A percentile compares a stretch with the other conserved stretches of the same genome.
phyloP scores from a whole-genome alignment of 1,139 yeast genomes.

The Taphrina deformans region DNA sequence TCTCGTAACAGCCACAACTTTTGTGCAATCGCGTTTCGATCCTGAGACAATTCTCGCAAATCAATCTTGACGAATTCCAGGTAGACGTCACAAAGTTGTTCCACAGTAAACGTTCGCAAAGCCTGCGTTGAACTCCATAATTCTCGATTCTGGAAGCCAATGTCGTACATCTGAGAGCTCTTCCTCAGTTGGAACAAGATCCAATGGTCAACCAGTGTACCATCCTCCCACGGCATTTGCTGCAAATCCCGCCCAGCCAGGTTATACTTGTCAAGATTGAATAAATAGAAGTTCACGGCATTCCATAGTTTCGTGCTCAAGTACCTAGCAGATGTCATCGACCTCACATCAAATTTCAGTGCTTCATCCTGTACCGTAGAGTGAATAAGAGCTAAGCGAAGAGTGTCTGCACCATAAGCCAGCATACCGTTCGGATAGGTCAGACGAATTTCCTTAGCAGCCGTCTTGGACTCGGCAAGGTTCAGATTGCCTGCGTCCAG shows the following conservation, averaged over 20 bases:
- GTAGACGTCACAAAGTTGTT: conserved; percentile 93
- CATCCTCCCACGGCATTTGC: conserved; percentile 66
- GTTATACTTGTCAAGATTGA: neutral
- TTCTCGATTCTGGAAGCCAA: conserved; percentile 75
- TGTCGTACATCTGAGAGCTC: conserved; percentile 65
- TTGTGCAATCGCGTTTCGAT: conserved; percentile 63
- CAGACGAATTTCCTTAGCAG: neutral
- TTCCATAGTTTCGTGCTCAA: conserved; percentile 36
- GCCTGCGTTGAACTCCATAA: conserved; percentile 84
- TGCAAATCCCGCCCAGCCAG: neutral
- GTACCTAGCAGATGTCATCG: conserved; percentile 28
- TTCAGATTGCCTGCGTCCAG: conserved; percentile 18
- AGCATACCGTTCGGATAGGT: conserved; percentile 30
- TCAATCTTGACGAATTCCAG: conserved; percentile 93
- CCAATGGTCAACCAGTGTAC: conserved; percentile 93
- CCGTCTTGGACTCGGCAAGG: neutral
- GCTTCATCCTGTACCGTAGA: conserved; percentile 33
- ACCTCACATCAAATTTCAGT: conserved; percentile 29
- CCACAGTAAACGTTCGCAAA: conserved; percentile 88
- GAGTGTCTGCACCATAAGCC: conserved; percentile 34
- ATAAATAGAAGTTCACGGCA: conserved; percentile 29
- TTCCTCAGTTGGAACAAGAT: conserved; percentile 79
- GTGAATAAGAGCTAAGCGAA: conserved; percentile 35
- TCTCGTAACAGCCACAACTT: conserved; percentile 90
- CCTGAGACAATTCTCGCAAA: conserved; percentile 68